A percentile compares a stretch with the other conserved stretches of the same genome.
These are phyloP conservation scores for Chytriomyces confervae DNA, from an alignment of 192 early-diverging fungal species.

Conservation along the genomic window DNA sequence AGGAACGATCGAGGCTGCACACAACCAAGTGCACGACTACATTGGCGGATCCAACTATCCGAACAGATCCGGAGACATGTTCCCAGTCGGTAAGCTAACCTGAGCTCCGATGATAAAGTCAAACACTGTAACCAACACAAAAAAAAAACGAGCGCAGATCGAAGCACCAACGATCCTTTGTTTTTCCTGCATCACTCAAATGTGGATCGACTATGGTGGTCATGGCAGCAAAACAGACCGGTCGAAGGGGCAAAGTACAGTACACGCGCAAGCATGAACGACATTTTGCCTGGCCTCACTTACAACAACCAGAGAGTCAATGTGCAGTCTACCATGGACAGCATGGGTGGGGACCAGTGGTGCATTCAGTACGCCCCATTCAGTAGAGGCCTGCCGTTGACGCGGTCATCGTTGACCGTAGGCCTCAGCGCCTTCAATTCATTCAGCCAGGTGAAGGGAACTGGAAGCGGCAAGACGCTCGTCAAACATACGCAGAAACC, in stretches of 20 bases:
- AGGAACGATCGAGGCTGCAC: slow-evolving; percentile 45
- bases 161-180: slow-evolving; percentile 60
- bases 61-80: slow-evolving; percentile 60
- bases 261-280: background rate
- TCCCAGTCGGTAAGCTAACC: background rate
- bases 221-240: slow-evolving; percentile 18
- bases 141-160: too few relatives aligned
- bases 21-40: slow-evolving; percentile 44
- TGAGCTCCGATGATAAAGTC: too few relatives aligned
- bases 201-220: slow-evolving; percentile 48
- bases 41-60: slow-evolving; percentile 57
- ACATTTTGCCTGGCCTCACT: slow-evolving; percentile 38
- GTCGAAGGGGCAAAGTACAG: background rate
- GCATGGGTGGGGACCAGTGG: background rate
- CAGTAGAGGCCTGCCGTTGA: background rate
- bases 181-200: slow-evolving; percentile 72
- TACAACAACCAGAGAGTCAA: slow-evolving; percentile 17
- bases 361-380: background rate
- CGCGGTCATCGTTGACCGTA: background rate
- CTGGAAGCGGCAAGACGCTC: background rate
- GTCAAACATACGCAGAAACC: background rate
- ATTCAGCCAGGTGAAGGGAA: background rate
- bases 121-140: too few relatives aligned
- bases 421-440: background rate
- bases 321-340: background rate